Conservation (phyloP, 2,329 filamentous ascomycete species). For the Beauveria brongniartii region DNA sequence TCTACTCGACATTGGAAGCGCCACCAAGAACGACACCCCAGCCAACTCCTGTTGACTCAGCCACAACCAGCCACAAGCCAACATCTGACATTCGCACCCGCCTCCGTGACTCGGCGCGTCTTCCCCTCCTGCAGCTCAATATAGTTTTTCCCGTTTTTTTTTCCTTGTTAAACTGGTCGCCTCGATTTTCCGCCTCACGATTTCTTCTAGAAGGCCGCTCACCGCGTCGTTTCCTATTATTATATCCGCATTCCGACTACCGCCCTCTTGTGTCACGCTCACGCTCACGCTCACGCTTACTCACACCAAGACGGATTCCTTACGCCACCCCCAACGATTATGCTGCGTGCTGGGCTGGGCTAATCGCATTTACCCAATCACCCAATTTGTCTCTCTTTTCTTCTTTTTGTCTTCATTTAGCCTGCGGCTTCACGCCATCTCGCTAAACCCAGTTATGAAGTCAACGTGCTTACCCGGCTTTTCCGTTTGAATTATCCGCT, state of each 20-base stretch:
- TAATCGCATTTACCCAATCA: not conserved
- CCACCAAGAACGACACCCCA: too few relatives aligned
- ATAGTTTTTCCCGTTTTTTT: not conserved
- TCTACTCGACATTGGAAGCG: too few relatives aligned
- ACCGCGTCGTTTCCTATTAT: not conserved
- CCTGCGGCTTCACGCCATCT: not conserved
- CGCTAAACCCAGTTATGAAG: not conserved
- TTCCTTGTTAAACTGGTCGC: not conserved
- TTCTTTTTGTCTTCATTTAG: not conserved
- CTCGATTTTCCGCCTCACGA: not conserved
- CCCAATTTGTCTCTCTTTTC: not conserved
- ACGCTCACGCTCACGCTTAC: not conserved
- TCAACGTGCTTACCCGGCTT: not conserved
- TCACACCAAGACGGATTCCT: not conserved
- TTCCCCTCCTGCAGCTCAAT: not conserved
- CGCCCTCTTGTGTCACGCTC: not conserved
- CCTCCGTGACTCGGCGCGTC: not conserved
- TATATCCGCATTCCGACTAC: not conserved
- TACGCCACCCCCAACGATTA: not conserved
- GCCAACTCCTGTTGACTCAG: not conserved
- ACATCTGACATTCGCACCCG: not conserved
- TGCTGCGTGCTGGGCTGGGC: constrained; percentile 7
- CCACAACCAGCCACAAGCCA: not conserved
- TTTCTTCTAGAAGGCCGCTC: not conserved
- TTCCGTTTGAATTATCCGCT: not conserved